Conservation (phyloP, 805 yeast genomes). For the Torulaspora microellipsoides region DNA sequence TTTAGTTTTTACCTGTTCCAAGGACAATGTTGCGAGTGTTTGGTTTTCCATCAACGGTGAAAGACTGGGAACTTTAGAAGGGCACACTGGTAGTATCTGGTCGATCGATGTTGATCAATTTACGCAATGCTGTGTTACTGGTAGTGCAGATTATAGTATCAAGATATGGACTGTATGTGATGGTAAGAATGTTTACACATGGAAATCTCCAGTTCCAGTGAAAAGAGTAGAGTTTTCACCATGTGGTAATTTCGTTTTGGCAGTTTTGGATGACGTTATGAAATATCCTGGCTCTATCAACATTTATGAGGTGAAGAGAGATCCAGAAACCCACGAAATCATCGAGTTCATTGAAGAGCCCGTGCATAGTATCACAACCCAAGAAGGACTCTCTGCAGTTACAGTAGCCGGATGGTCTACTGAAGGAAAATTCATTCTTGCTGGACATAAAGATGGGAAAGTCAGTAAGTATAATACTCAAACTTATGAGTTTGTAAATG, state of each 20-base stretch:
- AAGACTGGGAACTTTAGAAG: slow-evolving; percentile 85
- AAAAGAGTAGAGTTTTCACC: slow-evolving; percentile 86
- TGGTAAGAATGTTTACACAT: slow-evolving; percentile 70
- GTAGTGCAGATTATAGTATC: slow-evolving; percentile 83
- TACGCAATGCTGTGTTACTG: slow-evolving; percentile 72
- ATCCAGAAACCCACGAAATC: slow-evolving; percentile 28
- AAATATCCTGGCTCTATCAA: slow-evolving; percentile 75
- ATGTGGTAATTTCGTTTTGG: slow-evolving; percentile 60
- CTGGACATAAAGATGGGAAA: slow-evolving; percentile 84
- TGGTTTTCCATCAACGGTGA: slow-evolving; percentile 97
- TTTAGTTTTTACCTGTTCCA: slow-evolving; percentile 82
- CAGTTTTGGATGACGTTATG: slow-evolving; percentile 89
- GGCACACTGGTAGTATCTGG: slow-evolving; percentile 94
- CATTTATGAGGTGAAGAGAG: slow-evolving; percentile 56
- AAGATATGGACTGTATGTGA: slow-evolving; percentile 79
- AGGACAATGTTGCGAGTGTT: slow-evolving; percentile 82
- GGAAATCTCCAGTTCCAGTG: slow-evolving; percentile 79
- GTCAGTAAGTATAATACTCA: slow-evolving; percentile 72
- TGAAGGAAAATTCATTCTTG: slow-evolving; percentile 66
- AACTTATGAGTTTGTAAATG: slow-evolving; percentile 60
- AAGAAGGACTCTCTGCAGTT: slow-evolving; percentile 56
- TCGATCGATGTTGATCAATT: slow-evolving; percentile 78
- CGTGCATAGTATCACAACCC: slow-evolving; percentile 53
- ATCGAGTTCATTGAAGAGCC: slow-evolving; percentile 49
- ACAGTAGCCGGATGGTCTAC: slow-evolving; percentile 86